These are phyloP conservation scores for Mortierella sp. DNA, from an alignment of 371 early-diverging fungal species.

Conservation along the genomic window DNA sequence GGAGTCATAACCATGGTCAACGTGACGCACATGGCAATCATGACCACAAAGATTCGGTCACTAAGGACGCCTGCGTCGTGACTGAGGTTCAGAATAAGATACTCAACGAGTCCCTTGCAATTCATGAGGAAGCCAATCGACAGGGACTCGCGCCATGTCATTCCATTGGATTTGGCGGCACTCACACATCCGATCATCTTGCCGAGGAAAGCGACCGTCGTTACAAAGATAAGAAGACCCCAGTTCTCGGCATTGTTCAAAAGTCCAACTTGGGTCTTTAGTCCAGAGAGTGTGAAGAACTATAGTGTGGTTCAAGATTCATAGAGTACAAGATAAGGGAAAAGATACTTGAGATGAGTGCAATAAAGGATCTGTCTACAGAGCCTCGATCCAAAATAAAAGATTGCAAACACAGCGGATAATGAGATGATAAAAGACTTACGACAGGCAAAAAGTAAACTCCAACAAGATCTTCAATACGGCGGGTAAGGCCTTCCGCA, in stretches of 20 bases:
- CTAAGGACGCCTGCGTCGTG: slow-evolving; percentile 85
- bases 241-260: slow-evolving; percentile 78
- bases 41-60: slow-evolving; percentile 79
- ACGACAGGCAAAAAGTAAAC: slow-evolving; percentile 89
- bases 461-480: slow-evolving; percentile 90
- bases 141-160: slow-evolving; percentile 84
- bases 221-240: slow-evolving; percentile 82
- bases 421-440: slow-evolving; percentile 34
- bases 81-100: slow-evolving; percentile 94
- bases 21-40: slow-evolving; percentile 78
- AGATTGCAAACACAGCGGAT: neutral
- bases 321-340: neutral
- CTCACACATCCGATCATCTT: slow-evolving; percentile 86
- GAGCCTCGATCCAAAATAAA: too few species aligned
- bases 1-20: slow-evolving; percentile 46
- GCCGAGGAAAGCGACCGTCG: slow-evolving; percentile 79
- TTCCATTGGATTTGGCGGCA: slow-evolving; percentile 72
- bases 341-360: neutral
- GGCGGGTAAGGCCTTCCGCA: slow-evolving; percentile 87
- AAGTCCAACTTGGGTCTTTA: slow-evolving; percentile 84
- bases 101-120: slow-evolving; percentile 93
- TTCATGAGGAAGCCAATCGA: slow-evolving; percentile 95
- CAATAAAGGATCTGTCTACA: neutral
- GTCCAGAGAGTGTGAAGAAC: slow-evolving; percentile 93
- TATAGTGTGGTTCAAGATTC: slow-evolving; percentile 31